Base-by-base conservation (phyloP, 1,139 yeast species). In the Diutina mesorugosa region DNA sequence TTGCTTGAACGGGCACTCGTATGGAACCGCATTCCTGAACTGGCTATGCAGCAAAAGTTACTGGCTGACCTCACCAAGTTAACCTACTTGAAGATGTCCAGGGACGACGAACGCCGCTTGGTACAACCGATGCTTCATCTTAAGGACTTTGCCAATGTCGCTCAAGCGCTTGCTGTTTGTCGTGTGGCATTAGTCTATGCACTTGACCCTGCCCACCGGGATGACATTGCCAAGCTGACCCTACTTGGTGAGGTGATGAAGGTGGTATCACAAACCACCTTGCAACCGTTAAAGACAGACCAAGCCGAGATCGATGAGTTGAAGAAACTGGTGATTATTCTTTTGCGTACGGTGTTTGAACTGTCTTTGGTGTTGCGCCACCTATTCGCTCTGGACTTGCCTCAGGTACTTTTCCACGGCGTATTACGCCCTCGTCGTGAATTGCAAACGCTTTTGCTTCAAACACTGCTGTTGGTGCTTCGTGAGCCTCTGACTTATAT, bases 391-490 rank as follows among this genome's bases (percentile, higher is more conserved):
- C 41, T 18, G 41, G 45, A 50, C 14, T 50, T 50, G 21, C 41
- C 21, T n/a, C 53, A 30, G 2, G 16, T 21, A 3, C 45, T 50
- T 16, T 50, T 30, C 35, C 45, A 32, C 21, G 53, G 45, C 8
- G 53, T 38, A 7, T 14, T 32, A n/a, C 41, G 53, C 5, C 53
- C 53, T 12, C 53, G 53, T 7, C 32, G 53, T 4, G 53, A 50
- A 7, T 38, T 50, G 18, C 53, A 50, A 32, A 30, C 45, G 16
- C 16, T 32, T 7, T 32, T 50, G 4, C 53, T 38, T 4, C 53
- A 50, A 32, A 50, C 53, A 4, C 53, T 50, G 53, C 29, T 18
- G 53, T 29, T 50, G 53, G 53, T 50, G 14, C n/a, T 50, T 12
- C 53, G 53, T 8, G 18, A 32, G 14, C 53, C 53, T 4, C 10